Percentiles rank a stretch among this genome's conserved stretches.
Evolutionary conservation across 2,329 filamentous ascomycete species (phyloP).

Genomic region (Calonectria hongkongensis): DNA sequence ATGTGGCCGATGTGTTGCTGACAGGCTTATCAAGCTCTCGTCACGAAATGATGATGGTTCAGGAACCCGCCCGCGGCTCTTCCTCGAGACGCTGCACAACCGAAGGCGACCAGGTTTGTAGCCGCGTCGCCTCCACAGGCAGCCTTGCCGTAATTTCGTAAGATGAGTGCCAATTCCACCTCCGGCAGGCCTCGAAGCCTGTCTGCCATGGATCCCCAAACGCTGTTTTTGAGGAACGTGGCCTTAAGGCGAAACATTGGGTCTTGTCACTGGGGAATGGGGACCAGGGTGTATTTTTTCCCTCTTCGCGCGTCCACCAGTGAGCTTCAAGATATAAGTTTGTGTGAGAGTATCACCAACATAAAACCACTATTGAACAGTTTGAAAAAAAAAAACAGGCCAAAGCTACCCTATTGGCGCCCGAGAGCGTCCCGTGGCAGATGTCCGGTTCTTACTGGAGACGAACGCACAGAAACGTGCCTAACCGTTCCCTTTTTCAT

Average conservation of each 20-base stretch:
- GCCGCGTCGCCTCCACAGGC: slow-evolving; percentile 48
- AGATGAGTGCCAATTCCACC: slow-evolving; percentile 55
- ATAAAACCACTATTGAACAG: neutral
- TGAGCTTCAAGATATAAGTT: slow-evolving; percentile 2
- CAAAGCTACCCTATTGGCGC: slow-evolving; percentile 8
- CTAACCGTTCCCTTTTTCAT: slow-evolving; percentile 7
- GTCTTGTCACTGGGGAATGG: slow-evolving; percentile 20
- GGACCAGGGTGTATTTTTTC: neutral
- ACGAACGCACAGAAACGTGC: slow-evolving; percentile 24
- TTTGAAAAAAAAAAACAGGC: neutral
- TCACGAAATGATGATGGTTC: slow-evolving; percentile 36
- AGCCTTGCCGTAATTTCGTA: slow-evolving; percentile 53
- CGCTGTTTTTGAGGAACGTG: slow-evolving; percentile 41
- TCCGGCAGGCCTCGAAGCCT: slow-evolving; percentile 36
- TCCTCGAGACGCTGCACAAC: slow-evolving; percentile 23
- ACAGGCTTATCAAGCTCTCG: slow-evolving; percentile 36
- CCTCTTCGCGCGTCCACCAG: slow-evolving; percentile 4
- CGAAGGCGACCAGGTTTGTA: slow-evolving; percentile 43
- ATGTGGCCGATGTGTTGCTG: slow-evolving; percentile 28
- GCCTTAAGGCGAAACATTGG: slow-evolving; percentile 36
- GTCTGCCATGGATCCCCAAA: slow-evolving; percentile 34
- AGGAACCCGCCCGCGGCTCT: slow-evolving; percentile 33
- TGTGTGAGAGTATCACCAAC: slow-evolving; percentile 3
- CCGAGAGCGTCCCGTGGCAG: neutral
- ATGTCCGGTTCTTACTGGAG: slow-evolving; percentile 3